These are phyloP conservation scores for Fusarium proliferatum DNA, from an alignment of 2,329 filamentous ascomycete species.

Conservation along the genomic window DNA sequence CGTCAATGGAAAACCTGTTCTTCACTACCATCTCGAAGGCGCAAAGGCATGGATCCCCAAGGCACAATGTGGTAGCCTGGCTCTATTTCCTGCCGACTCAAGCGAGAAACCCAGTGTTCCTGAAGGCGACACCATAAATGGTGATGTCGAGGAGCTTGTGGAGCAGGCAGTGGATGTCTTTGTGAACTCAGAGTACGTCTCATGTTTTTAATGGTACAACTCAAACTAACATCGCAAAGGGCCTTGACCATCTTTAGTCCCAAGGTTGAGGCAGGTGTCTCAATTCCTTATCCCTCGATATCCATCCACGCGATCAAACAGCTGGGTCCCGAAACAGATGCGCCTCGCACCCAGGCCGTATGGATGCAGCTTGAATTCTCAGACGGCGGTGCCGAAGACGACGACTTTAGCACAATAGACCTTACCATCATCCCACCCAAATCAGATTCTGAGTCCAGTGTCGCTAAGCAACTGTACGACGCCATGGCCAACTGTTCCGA, in stretches of 20 bases:
- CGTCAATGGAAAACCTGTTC: constrained; percentile 75
- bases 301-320: constrained; percentile 80
- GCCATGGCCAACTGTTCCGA: constrained; percentile 81
- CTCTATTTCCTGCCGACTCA: constrained; percentile 60
- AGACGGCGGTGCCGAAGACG: constrained; percentile 67
- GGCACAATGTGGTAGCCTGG: constrained; percentile 65
- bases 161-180: constrained; percentile 67
- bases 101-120: constrained; percentile 45
- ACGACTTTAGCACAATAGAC: constrained; percentile 74
- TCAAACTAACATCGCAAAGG: constrained; percentile 35
- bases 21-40: constrained; percentile 70
- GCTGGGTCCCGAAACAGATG: constrained; percentile 54
- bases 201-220: background rate
- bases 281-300: constrained; percentile 79
- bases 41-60: constrained; percentile 69
- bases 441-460: constrained; percentile 37
- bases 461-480: constrained; percentile 65
- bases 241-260: constrained; percentile 72
- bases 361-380: constrained; percentile 77
- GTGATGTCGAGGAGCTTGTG: constrained; percentile 51
- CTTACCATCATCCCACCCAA: constrained; percentile 70
- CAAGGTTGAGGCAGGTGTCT: constrained; percentile 67
- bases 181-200: constrained; percentile 67
- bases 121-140: constrained; percentile 38
- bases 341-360: constrained; percentile 59